Conservation (phyloP, 2,329 filamentous ascomycete species). For the Diaporthe batatas region DNA sequence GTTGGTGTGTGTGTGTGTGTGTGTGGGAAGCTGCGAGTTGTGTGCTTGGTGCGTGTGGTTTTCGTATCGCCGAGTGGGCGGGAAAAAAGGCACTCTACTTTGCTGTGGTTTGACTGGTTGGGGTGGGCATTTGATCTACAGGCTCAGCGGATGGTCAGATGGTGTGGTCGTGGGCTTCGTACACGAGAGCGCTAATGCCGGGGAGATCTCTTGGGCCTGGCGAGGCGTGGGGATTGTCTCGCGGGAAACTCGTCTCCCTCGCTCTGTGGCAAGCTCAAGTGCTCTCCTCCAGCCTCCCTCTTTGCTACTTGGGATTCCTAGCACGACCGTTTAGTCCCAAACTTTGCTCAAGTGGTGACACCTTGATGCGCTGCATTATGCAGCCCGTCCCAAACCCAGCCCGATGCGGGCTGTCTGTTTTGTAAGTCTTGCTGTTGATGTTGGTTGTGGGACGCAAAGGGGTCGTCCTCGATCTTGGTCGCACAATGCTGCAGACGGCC, state of each 20-base stretch:
- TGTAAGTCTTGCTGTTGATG: background rate
- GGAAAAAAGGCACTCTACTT: background rate
- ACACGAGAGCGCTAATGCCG: slow-evolving; percentile 37
- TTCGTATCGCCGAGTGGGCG: slow-evolving; percentile 24
- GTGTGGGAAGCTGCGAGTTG: slow-evolving; percentile 3
- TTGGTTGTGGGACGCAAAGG: background rate
- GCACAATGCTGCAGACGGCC: background rate
- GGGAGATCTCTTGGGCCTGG: slow-evolving; percentile 22
- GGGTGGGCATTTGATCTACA: slow-evolving; percentile 23
- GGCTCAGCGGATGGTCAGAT: background rate
- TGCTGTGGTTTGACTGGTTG: slow-evolving; percentile 12
- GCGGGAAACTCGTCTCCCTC: slow-evolving; percentile 24
- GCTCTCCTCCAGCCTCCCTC: slow-evolving; percentile 17
- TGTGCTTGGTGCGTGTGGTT: slow-evolving; percentile 1
- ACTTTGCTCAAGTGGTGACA: slow-evolving; percentile 26
- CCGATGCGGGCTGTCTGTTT: slow-evolving; percentile 2
- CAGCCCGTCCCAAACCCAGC: slow-evolving; percentile 1
- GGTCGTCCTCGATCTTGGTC: background rate
- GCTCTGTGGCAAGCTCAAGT: background rate
- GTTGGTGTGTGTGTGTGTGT: background rate
- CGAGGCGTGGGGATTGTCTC: slow-evolving; percentile 21
- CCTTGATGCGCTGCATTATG: slow-evolving; percentile 24
- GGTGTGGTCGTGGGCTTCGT: slow-evolving; percentile 32
- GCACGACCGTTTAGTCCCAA: slow-evolving; percentile 19
- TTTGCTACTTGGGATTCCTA: slow-evolving; percentile 20